Evolutionary conservation across 2,329 filamentous ascomycete species (phyloP).

Genomic region (Clonostachys sp.): DNA sequence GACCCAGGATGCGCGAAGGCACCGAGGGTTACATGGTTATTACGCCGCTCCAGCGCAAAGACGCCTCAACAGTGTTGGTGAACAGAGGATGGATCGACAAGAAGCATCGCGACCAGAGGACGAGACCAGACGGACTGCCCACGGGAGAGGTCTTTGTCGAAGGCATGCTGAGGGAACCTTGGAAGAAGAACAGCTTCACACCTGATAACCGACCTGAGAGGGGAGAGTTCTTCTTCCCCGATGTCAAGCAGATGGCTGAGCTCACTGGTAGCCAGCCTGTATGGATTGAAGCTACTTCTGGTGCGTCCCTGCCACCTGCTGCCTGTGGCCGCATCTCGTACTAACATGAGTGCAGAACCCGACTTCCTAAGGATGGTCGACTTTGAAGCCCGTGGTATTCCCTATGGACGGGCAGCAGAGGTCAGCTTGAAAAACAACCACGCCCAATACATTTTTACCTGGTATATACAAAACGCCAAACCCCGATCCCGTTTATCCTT

Average conservation of each 20-base stretch:
- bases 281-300: slow-evolving; percentile 95
- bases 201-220: slow-evolving; percentile 81
- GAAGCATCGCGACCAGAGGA: slow-evolving; percentile 60
- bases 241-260: slow-evolving; percentile 85
- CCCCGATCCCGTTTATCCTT: neutral
- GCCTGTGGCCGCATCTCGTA: neutral
- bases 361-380: slow-evolving; percentile 74
- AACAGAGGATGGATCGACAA: slow-evolving; percentile 91
- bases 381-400: slow-evolving; percentile 75
- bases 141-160: slow-evolving; percentile 71
- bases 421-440: slow-evolving; percentile 96
- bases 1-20: slow-evolving; percentile 83
- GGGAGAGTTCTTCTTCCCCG: slow-evolving; percentile 90
- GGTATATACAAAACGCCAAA: slow-evolving; percentile 52
- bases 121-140: slow-evolving; percentile 63
- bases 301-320: slow-evolving; percentile 38
- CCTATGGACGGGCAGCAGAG: slow-evolving; percentile 81
- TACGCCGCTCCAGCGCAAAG: slow-evolving; percentile 77
- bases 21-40: slow-evolving; percentile 88
- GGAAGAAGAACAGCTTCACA: slow-evolving; percentile 98
- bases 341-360: slow-evolving; percentile 50
- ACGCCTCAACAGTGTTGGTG: slow-evolving; percentile 69
- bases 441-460: slow-evolving; percentile 97
- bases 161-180: slow-evolving; percentile 81
- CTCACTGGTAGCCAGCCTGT: slow-evolving; percentile 80